Evolutionary conservation across 495 filamentous ascomycete species (phyloP).

Genomic region (Xanthoparmelia taractica): DNA sequence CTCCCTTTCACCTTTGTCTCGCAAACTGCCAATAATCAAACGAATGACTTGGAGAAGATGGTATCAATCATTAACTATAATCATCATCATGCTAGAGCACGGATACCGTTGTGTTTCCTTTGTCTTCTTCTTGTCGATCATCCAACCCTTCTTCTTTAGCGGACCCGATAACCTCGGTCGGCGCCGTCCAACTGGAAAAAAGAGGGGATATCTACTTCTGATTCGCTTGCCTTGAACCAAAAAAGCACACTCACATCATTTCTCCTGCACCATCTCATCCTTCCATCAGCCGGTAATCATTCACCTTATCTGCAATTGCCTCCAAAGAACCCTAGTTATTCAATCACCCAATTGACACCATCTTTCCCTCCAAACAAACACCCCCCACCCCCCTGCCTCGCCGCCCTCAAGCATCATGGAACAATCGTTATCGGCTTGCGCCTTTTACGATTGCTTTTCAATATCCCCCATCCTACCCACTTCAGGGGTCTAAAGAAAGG

Average conservation of each 20-base stretch:
- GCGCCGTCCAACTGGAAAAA: constrained; percentile 8
- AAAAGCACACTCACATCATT: constrained; percentile 14
- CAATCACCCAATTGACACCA: constrained; percentile 13
- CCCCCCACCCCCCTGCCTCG: constrained; percentile 4
- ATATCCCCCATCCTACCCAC: constrained; percentile 2
- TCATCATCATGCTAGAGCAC: too few relatives aligned
- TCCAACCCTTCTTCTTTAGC: not conserved
- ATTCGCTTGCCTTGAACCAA: constrained; percentile 12
- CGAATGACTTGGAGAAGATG: too few relatives aligned
- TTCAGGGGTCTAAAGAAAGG: not conserved
- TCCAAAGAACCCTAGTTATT: constrained; percentile 6
- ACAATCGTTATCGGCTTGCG: constrained; percentile 22
- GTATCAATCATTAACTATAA: too few relatives aligned
- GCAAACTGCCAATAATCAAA: too few relatives aligned
- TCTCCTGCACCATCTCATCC: not conserved
- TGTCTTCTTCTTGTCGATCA: constrained; percentile 10
- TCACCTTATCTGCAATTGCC: constrained; percentile 23
- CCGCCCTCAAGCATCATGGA: not conserved
- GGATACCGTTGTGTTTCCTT: not conserved
- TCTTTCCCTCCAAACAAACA: not conserved
- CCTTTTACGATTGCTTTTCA: constrained; percentile 10
- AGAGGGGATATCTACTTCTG: constrained; percentile 6
- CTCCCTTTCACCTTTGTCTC: too few relatives aligned
- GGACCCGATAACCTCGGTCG: constrained; percentile 11
- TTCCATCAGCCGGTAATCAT: constrained; percentile 13